Percentiles rank a stretch among this genome's conserved stretches.
Evolutionary conservation across 1,139 yeast species (phyloP).

Genomic region (Pichia sp.): DNA sequence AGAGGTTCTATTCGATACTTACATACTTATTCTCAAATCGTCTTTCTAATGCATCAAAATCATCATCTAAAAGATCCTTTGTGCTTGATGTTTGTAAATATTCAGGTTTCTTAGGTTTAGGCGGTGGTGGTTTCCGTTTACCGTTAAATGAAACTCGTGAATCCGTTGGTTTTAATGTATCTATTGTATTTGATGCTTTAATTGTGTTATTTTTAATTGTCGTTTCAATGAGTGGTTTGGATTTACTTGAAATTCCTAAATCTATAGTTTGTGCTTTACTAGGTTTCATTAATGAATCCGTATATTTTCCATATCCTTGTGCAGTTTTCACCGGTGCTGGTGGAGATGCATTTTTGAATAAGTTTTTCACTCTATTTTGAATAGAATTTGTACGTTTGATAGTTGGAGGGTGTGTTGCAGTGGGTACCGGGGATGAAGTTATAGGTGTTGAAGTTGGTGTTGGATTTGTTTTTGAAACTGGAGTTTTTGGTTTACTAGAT

Average conservation of each 20-base stretch:
- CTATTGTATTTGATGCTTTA: not conserved
- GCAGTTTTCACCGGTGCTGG: slow-evolving; percentile 49
- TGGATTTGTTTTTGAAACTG: not conserved
- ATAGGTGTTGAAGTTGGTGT: slow-evolving; percentile 1
- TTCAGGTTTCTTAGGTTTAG: slow-evolving; percentile 22
- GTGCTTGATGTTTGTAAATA: slow-evolving; percentile 12
- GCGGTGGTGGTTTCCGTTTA: slow-evolving; percentile 19
- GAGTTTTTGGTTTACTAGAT: not conserved
- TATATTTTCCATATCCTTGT: slow-evolving; percentile 67
- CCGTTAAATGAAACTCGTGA: no score
- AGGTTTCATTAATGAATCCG: no score
- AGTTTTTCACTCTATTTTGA: slow-evolving; percentile 61
- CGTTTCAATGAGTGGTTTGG: no score
- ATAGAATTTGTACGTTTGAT: slow-evolving; percentile 46
- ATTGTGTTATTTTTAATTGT: not conserved
- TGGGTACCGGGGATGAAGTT: slow-evolving; percentile 15
- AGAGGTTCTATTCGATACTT: slow-evolving; percentile 4
- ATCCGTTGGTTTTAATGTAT: no score
- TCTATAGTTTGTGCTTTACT: no score
- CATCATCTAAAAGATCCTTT: slow-evolving; percentile 14
- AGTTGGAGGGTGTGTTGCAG: not conserved
- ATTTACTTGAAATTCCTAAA: no score
- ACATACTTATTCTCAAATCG: slow-evolving; percentile 19
- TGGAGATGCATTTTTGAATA: slow-evolving; percentile 46
- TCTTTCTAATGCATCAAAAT: slow-evolving; percentile 17